Evolutionary conservation across 2,329 filamentous ascomycete species (phyloP).

Genomic region (Acarospora socialis): DNA sequence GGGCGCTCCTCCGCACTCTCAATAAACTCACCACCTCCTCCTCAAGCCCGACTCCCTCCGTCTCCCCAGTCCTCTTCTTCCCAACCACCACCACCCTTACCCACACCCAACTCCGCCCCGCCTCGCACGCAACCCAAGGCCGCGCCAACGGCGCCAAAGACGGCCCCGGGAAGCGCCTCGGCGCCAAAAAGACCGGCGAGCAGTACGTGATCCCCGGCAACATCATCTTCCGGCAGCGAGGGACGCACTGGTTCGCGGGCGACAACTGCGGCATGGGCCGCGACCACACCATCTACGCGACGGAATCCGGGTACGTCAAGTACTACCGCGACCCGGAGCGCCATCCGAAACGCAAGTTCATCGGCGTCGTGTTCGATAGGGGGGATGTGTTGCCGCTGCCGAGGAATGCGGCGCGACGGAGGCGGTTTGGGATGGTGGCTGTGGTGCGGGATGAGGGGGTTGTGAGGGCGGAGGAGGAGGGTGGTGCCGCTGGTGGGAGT

Average conservation of each 20-base stretch:
- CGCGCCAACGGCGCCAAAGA: slow-evolving; percentile 57
- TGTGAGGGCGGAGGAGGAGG: slow-evolving; percentile 14
- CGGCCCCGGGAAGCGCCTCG: slow-evolving; percentile 70
- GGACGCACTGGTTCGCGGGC: slow-evolving; percentile 85
- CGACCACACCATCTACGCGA: slow-evolving; percentile 89
- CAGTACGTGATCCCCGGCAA: slow-evolving; percentile 91
- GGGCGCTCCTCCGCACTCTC: slow-evolving; percentile 25
- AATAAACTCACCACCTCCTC: slow-evolving; percentile 17
- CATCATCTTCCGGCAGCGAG: slow-evolving; percentile 95
- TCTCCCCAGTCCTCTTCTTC: too few relatives aligned
- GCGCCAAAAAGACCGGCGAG: slow-evolving; percentile 84
- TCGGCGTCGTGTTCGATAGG: slow-evolving; percentile 80
- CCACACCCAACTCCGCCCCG: slow-evolving; percentile 31
- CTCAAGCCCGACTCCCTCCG: slow-evolving; percentile 19
- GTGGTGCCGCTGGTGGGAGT: slow-evolving; percentile 8
- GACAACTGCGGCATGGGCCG: slow-evolving; percentile 92
- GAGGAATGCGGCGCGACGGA: slow-evolving; percentile 54
- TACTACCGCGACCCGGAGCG: slow-evolving; percentile 81
- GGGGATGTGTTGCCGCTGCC: slow-evolving; percentile 67
- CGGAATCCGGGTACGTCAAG: slow-evolving; percentile 76
- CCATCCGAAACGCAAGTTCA: slow-evolving; percentile 83
- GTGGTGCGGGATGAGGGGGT: slow-evolving; percentile 23
- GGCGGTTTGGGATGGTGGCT: slow-evolving; percentile 60
- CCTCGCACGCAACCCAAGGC: slow-evolving; percentile 51
- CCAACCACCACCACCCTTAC: background rate